Conservation (phyloP, 768 basidiomycete species). For the Mycena capillaripes region DNA sequence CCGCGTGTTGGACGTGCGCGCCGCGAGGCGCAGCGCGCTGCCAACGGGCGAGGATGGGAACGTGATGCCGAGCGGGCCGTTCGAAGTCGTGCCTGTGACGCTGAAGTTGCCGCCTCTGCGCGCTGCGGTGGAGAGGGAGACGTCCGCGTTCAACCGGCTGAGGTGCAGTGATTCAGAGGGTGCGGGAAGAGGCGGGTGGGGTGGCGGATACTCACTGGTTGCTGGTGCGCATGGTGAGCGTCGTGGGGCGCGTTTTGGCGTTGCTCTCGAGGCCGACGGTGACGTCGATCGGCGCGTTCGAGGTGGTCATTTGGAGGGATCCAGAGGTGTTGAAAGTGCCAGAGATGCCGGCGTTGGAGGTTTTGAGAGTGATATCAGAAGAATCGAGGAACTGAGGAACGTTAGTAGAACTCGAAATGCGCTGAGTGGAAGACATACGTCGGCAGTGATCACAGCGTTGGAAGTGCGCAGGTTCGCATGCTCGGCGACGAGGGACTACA, state of each 20-base stretch:
- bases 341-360: constrained; percentile 50
- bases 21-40: constrained; percentile 47
- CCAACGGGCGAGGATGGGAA: constrained; percentile 51
- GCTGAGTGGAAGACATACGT: not conserved
- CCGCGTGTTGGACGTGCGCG: constrained; percentile 50
- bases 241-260: not conserved
- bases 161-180: not conserved
- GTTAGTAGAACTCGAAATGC: not conserved
- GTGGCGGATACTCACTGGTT: constrained; percentile 18
- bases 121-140: not conserved
- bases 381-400: constrained; percentile 45
- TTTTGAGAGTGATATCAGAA: constrained; percentile 42
- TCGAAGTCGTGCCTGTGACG: constrained; percentile 48
- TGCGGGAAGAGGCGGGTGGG: not conserved
- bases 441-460: constrained; percentile 17
- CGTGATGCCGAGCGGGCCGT: constrained; percentile 46
- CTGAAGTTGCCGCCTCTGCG: constrained; percentile 47
- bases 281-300: constrained; percentile 48
- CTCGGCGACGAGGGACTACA: constrained; percentile 10
- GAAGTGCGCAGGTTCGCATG: constrained; percentile 17
- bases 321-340: constrained; percentile 50
- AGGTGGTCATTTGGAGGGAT: constrained; percentile 46
- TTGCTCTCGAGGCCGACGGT: constrained; percentile 48
- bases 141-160: constrained; percentile 1
- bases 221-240: constrained; percentile 16